Evolutionary conservation across 2,329 filamentous ascomycete genomes (phyloP).

Genomic region (Cladosporium sp.): DNA sequence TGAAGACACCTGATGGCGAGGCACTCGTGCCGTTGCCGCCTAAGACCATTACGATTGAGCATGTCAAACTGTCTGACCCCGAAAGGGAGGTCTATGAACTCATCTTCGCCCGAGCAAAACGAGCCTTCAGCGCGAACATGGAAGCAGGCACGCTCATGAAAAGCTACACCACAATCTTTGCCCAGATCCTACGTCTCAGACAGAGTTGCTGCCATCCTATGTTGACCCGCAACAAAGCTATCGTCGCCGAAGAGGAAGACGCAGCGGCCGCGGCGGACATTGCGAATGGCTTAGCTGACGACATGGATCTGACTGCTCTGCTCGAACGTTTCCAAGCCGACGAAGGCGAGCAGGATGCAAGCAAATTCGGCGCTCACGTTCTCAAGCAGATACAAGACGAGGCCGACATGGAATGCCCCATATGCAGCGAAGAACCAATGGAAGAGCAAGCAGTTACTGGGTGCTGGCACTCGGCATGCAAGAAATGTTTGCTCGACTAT

Average conservation of each 20-base stretch:
- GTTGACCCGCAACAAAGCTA: slow-evolving; percentile 76
- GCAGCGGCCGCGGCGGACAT: slow-evolving; percentile 74
- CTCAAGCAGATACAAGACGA: slow-evolving; percentile 89
- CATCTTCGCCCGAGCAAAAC: slow-evolving; percentile 77
- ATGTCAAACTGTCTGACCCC: slow-evolving; percentile 76
- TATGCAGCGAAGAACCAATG: slow-evolving; percentile 96
- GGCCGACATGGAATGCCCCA: slow-evolving; percentile 81
- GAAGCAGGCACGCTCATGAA: slow-evolving; percentile 92
- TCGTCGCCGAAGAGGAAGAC: slow-evolving; percentile 84
- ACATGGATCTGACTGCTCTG: slow-evolving; percentile 88
- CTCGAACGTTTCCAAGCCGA: slow-evolving; percentile 75
- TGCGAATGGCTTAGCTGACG: slow-evolving; percentile 77
- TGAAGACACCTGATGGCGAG: slow-evolving; percentile 87
- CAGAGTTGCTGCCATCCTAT: slow-evolving; percentile 94
- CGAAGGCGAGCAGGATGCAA: slow-evolving; percentile 54
- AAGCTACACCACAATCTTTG: slow-evolving; percentile 94
- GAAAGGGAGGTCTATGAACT: slow-evolving; percentile 92
- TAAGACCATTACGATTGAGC: slow-evolving; percentile 77
- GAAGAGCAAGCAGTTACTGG: slow-evolving; percentile 88
- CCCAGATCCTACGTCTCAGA: slow-evolving; percentile 85
- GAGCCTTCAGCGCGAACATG: slow-evolving; percentile 78
- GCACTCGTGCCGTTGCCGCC: slow-evolving; percentile 77
- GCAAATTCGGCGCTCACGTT: slow-evolving; percentile 79
- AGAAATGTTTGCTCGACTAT: slow-evolving; percentile 83
- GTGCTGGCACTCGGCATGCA: slow-evolving; percentile 97